Evolutionary conservation across 345 rosid genomes (phyloP).

Genomic region (Kernera saxatilis): DNA sequence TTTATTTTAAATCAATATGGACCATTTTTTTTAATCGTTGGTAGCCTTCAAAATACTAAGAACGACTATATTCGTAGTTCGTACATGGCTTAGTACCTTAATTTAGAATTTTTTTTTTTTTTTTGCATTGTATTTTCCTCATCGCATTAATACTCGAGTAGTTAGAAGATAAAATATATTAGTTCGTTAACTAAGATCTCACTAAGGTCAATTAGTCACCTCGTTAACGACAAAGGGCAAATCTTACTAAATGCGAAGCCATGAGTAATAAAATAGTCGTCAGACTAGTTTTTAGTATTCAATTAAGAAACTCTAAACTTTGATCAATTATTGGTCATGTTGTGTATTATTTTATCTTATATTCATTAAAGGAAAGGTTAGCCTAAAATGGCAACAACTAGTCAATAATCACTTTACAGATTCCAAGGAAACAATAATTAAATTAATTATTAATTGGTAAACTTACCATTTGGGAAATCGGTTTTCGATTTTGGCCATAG

Average conservation of each 20-base stretch:
- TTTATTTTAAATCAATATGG: too few species aligned
- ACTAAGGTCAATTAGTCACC: not conserved
- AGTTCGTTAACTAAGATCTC: not conserved
- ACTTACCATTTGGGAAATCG: too few species aligned
- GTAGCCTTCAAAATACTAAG: too few species aligned
- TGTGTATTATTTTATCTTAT: not conserved
- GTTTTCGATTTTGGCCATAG: too few species aligned
- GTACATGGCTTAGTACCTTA: too few species aligned
- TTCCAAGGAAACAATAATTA: not conserved
- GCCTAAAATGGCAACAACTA: slow-evolving; percentile 10
- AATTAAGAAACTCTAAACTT: not conserved
- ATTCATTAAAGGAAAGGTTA: slow-evolving; percentile 4
- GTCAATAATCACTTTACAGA: not conserved
- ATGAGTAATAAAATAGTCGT: not conserved
- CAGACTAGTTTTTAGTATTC: not conserved
- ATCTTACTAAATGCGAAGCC: not conserved
- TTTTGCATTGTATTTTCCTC: too few species aligned
- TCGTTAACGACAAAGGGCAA: not conserved
- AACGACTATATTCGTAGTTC: too few species aligned
- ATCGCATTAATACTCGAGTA: not conserved
- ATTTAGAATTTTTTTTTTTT: too few species aligned
- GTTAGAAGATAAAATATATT: not conserved
- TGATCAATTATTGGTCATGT: slow-evolving; percentile 15
- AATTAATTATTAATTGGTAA: not conserved
- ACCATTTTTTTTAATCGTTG: too few species aligned